phyloP scores from a whole-genome alignment of 73 alveolate genomes.

The Durusdinium trenchii region DNA sequence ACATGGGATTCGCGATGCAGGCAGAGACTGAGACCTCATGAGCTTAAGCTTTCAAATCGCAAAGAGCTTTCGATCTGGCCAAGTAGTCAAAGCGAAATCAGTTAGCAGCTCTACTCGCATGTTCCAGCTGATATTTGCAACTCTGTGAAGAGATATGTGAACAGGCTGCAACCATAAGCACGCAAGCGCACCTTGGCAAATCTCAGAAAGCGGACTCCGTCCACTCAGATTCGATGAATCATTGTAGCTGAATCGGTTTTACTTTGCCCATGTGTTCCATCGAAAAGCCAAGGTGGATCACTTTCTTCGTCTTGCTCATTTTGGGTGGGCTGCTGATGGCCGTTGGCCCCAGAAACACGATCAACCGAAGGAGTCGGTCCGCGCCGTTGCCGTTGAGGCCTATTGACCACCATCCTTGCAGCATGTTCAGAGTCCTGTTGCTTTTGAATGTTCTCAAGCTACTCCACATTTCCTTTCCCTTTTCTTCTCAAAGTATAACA shows the following conservation, averaged over 20 bases:
- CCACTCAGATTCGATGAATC: background rate
- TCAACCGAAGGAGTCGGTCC: background rate
- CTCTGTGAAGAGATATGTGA: background rate
- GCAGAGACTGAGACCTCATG: background rate
- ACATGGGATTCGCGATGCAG: conserved; percentile 90
- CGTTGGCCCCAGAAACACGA: background rate
- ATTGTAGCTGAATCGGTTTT: background rate
- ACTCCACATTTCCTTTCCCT: no score
- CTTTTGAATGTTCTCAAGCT: no score
- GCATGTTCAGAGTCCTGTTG: no score
- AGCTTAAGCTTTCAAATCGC: background rate
- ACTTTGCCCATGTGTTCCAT: background rate
- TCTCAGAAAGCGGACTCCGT: background rate
- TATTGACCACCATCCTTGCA: no score
- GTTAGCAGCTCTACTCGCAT: background rate
- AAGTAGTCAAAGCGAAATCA: background rate
- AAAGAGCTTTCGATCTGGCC: background rate
- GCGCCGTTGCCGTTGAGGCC: no score
- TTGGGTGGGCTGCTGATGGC: conserved; percentile 80
- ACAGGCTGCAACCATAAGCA: conserved; percentile 88
- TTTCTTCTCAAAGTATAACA: no score
- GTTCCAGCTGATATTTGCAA: background rate
- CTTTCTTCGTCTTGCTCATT: conserved; percentile 59
- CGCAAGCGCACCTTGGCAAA: conserved; percentile 70
- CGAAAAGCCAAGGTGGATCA: conserved; percentile 32